Conservation (phyloP, 176 grass and related monocot genomes). For the Ananas comosus region DNA sequence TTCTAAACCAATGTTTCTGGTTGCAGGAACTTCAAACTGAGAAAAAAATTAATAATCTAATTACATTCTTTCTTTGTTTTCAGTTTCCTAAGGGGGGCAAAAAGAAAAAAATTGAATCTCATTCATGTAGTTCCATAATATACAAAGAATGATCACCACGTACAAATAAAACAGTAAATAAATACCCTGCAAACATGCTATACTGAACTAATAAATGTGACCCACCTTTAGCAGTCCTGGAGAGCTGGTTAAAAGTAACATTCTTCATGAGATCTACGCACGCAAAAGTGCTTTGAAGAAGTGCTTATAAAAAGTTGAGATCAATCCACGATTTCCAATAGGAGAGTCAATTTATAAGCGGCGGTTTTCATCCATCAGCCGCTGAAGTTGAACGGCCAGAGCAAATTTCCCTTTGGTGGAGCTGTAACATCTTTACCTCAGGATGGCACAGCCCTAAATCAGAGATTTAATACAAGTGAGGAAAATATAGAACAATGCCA, state of each 20-base stretch:
- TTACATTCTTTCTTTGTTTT: too few species aligned
- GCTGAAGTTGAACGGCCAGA: slow-evolving; percentile 41
- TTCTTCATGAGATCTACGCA: too few species aligned
- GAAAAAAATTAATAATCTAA: too few species aligned
- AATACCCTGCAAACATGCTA: not conserved
- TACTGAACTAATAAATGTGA: not conserved
- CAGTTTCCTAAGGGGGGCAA: too few species aligned
- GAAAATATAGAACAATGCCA: not conserved
- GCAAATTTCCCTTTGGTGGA: slow-evolving; percentile 76
- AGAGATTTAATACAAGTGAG: not conserved
- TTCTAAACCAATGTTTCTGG: too few species aligned
- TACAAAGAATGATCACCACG: not conserved
- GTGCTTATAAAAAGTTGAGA: not conserved
- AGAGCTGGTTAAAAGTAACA: not conserved
- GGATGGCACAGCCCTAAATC: slow-evolving; percentile 72
- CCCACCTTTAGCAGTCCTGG: not conserved
- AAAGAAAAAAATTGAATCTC: not conserved
- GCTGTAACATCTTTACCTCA: slow-evolving; percentile 87
- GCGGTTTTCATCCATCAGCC: slow-evolving; percentile 25
- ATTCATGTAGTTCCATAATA: not conserved
- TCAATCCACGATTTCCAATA: not conserved
- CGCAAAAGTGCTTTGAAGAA: too few species aligned
- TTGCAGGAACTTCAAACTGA: too few species aligned
- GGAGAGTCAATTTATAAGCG: not conserved
- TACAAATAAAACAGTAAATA: not conserved